Evolutionary conservation across 1,284 basidiomycete species (phyloP).

Genomic region (Rhodotorula sp.): DNA sequence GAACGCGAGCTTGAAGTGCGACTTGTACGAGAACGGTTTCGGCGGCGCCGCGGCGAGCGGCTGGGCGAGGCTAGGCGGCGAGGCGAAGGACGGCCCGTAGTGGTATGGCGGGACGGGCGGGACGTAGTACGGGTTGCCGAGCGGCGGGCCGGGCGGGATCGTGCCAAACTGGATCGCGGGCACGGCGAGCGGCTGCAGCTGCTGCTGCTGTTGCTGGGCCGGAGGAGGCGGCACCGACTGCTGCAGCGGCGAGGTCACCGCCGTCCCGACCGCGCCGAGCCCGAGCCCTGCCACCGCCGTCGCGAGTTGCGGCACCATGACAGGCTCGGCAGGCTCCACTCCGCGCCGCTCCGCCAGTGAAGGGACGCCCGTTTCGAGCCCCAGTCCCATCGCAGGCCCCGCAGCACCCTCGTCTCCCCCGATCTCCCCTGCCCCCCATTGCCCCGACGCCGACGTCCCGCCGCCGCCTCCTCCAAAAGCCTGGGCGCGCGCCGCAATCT

Average conservation of each 20-base stretch:
- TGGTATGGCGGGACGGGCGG: not conserved
- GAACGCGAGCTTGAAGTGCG: slow-evolving; percentile 75
- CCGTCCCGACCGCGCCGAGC: not conserved
- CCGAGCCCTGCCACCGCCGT: too few relatives aligned
- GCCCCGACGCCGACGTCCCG: not conserved
- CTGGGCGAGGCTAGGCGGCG: not conserved
- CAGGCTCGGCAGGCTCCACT: too few relatives aligned
- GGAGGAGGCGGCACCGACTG: not conserved
- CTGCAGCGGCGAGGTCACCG: not conserved
- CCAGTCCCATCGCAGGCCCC: not conserved
- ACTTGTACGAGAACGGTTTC: slow-evolving; percentile 60
- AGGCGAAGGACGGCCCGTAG: not conserved
- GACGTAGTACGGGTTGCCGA: not conserved
- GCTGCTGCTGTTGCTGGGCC: too few relatives aligned
- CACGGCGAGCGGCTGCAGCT: too few relatives aligned
- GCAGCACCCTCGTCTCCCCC: not conserved
- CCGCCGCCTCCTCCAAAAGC: slow-evolving; percentile 4
- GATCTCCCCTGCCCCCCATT: too few relatives aligned
- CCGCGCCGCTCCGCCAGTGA: too few relatives aligned
- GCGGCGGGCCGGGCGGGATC: not conserved
- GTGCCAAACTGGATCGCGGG: not conserved
- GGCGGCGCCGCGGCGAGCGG: slow-evolving; percentile 1
- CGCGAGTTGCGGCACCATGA: too few relatives aligned
- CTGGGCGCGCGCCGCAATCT: slow-evolving; percentile 26
- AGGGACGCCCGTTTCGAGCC: not conserved